A percentile compares a stretch with the other conserved stretches of the same genome.
phyloP scores from a whole-genome alignment of 352 stramenopile species.

The Globisporangium camurandrum region DNA sequence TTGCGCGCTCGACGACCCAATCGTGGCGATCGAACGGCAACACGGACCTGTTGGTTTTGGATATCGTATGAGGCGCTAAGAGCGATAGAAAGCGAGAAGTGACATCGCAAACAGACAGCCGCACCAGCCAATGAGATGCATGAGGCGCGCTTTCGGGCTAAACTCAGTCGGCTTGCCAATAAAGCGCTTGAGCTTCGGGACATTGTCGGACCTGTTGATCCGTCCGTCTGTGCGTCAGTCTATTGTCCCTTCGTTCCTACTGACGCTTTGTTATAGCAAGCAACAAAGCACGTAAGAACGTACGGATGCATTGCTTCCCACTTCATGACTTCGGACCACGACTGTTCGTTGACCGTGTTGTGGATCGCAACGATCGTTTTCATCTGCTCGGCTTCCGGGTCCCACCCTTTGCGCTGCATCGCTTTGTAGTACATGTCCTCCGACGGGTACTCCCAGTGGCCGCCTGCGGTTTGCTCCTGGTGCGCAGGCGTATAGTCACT shows the following conservation, averaged over 20 bases:
- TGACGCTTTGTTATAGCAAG: constrained; percentile 1
- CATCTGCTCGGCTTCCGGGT: constrained; percentile 88
- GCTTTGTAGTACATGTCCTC: constrained; percentile 98
- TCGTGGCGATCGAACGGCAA: constrained; percentile 98
- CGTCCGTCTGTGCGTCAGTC: no score
- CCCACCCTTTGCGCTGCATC: constrained; percentile 95
- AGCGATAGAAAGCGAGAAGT: constrained; percentile 19
- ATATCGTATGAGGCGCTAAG: neutral
- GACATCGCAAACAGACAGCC: no score
- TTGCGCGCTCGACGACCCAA: constrained; percentile 92
- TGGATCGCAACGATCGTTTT: constrained; percentile 95
- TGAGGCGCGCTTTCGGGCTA: constrained; percentile 91
- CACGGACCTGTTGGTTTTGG: constrained; percentile 81
- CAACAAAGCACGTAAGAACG: constrained; percentile 9
- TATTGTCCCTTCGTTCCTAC: no score
- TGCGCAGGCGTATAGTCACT: constrained; percentile 67
- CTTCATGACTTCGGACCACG: constrained; percentile 89
- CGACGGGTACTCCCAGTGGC: constrained; percentile 94
- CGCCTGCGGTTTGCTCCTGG: constrained; percentile 34
- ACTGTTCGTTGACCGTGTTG: constrained; percentile 97
- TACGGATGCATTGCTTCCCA: constrained; percentile 83
- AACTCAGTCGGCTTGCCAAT: constrained; percentile 92
- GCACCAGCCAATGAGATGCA: constrained; percentile 76
- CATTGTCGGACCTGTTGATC: constrained; percentile 23
- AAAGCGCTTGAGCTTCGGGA: constrained; percentile 92